Percentiles rank a stretch among this genome's conserved stretches.
phyloP scores from a whole-genome alignment of 2,329 filamentous ascomycete genomes.

The Pestalotiopsis sp. region DNA sequence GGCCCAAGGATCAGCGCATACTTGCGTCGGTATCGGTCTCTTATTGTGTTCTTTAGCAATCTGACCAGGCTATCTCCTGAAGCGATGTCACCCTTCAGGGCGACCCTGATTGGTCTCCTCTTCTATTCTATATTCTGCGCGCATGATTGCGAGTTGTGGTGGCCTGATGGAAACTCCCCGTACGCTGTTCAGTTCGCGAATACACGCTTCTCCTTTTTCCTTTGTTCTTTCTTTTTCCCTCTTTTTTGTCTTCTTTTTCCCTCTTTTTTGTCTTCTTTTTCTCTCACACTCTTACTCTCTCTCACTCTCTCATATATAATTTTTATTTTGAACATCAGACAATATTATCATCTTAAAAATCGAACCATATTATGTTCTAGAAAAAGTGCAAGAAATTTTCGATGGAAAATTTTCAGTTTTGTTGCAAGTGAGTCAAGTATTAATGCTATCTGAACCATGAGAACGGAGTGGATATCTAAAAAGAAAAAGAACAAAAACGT shows the following conservation, averaged over 20 bases:
- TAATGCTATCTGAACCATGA: not conserved
- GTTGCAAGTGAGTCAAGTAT: not conserved
- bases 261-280: too few relatives aligned
- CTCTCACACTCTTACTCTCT: too few relatives aligned
- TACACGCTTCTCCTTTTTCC: too few relatives aligned
- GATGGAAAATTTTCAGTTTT: not conserved
- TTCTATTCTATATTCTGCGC: too few relatives aligned
- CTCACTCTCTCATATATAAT: too few relatives aligned
- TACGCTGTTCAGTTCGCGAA: too few relatives aligned
- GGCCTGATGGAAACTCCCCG: too few relatives aligned
- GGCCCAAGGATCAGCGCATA: not conserved
- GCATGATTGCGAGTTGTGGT: too few relatives aligned
- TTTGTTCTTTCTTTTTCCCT: too few relatives aligned
- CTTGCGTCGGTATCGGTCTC: not conserved
- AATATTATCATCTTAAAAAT: not conserved
- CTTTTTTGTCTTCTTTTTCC: too few relatives aligned
- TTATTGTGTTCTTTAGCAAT: not conserved
- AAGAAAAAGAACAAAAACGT: not conserved
- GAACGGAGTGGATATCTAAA: not conserved
- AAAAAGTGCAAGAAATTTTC: not conserved
- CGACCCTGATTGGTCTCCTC: too few relatives aligned
- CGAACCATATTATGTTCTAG: too few relatives aligned
- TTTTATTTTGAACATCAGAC: not conserved
- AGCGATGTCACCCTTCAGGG: not conserved
- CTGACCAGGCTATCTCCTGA: not conserved